A percentile compares a stretch with the other conserved stretches of the same genome.
Conservation (phyloP, 169 alveolate genomes). For the Plasmodium coatneyi region DNA sequence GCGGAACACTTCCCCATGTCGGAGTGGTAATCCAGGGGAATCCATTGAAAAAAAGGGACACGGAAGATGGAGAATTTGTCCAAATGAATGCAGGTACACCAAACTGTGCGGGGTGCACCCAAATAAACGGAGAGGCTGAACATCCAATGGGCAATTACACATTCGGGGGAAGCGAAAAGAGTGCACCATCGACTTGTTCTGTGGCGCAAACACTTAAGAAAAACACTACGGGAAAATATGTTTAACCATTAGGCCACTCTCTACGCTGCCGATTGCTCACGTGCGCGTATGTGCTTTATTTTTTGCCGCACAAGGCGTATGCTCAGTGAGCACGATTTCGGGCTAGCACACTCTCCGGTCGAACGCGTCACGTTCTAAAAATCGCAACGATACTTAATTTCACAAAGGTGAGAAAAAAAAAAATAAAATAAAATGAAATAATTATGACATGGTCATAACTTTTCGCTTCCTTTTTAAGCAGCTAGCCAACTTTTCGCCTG, state of each 20-base stretch:
- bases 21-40: not conserved
- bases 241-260: not conserved
- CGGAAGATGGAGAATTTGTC: not conserved
- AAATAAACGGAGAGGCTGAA: not conserved
- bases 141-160: not conserved
- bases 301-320: not conserved
- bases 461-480: not conserved
- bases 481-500: not conserved
- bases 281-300: not conserved
- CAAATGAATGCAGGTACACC: not conserved
- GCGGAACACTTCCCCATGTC: not conserved
- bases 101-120: not conserved
- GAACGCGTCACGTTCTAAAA: not conserved
- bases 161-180: not conserved
- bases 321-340: not conserved
- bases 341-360: slow-evolving; percentile 10
- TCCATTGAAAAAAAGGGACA: not conserved
- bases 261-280: not conserved
- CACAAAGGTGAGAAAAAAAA: not conserved
- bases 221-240: not conserved
- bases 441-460: slow-evolving; percentile 1
- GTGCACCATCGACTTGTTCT: not conserved
- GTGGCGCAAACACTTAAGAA: not conserved
- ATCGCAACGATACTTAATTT: not conserved
- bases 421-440: not conserved